Evolutionary conservation across 805 yeast genomes (phyloP).

Genomic region (Wickerhamomyces queroliae): DNA sequence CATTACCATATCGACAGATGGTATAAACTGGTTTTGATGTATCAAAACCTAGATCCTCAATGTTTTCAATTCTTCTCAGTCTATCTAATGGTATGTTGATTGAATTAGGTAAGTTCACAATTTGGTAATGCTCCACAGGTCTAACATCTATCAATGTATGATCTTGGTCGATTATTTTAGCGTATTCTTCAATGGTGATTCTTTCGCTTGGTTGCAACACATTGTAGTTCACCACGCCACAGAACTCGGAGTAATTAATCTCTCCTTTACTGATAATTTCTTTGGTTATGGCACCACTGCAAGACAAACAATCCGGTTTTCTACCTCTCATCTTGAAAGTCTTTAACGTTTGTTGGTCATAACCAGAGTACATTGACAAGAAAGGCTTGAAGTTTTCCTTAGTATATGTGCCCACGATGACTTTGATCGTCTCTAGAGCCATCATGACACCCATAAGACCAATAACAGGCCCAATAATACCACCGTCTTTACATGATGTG

Average conservation of each 20-base stretch:
- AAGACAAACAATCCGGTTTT: constrained; percentile 53
- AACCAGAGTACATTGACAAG: constrained; percentile 62
- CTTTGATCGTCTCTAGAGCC: constrained; percentile 82
- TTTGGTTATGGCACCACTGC: constrained; percentile 47
- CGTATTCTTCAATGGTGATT: constrained; percentile 36
- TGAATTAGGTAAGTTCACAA: constrained; percentile 55
- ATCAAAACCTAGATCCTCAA: constrained; percentile 25
- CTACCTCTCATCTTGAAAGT: constrained; percentile 75
- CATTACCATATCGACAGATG: constrained; percentile 86
- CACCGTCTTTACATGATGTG: constrained; percentile 86
- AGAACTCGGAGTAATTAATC: constrained; percentile 65
- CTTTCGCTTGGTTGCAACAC: constrained; percentile 41
- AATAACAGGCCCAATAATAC: constrained; percentile 94
- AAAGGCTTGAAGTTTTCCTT: constrained; percentile 57
- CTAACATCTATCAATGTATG: constrained; percentile 68
- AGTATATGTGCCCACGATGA: constrained; percentile 52
- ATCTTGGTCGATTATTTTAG: constrained; percentile 9
- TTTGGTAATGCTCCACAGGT: constrained; percentile 67
- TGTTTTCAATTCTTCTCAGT: constrained; percentile 27
- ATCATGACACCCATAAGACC: constrained; percentile 86
- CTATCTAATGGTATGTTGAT: constrained; percentile 58
- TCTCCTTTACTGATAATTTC: constrained; percentile 38
- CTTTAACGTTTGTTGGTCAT: constrained; percentile 59
- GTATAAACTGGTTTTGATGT: constrained; percentile 41
- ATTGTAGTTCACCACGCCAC: constrained; percentile 53